Evolutionary conservation across 805 yeast genomes (phyloP).

Genomic region (Metschnikowia lunata): DNA sequence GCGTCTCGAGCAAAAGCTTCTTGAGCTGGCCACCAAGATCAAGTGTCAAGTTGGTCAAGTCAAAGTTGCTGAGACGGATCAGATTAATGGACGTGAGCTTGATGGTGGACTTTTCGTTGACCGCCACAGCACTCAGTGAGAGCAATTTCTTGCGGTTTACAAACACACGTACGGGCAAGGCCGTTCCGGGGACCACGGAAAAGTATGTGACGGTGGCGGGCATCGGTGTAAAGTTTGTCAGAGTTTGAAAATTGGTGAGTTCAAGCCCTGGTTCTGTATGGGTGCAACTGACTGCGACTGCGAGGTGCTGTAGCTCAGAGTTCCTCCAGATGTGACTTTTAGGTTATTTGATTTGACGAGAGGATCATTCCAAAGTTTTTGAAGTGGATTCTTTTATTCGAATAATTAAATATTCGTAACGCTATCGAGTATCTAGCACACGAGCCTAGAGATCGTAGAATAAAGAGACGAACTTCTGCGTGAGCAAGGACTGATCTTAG

Average conservation of each 20-base stretch:
- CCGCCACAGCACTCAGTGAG: slow-evolving; percentile 18
- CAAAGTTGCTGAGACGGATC: slow-evolving; percentile 23
- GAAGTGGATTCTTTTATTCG: no score
- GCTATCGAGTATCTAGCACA: no score
- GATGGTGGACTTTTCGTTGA: slow-evolving; percentile 23
- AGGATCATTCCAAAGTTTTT: no score
- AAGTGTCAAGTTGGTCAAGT: slow-evolving; percentile 17
- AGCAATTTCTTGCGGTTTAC: slow-evolving; percentile 21
- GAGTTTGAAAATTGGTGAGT: not conserved
- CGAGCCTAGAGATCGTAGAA: no score
- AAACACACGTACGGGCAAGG: slow-evolving; percentile 21
- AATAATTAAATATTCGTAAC: no score
- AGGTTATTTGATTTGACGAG: no score
- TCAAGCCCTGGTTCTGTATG: not conserved
- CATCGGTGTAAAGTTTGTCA: slow-evolving; percentile 3
- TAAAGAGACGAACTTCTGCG: no score
- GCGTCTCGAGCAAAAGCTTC: slow-evolving; percentile 8
- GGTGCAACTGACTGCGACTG: not conserved
- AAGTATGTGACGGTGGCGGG: slow-evolving; percentile 21
- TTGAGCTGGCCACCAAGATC: slow-evolving; percentile 15
- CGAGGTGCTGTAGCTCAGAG: not conserved
- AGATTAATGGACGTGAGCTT: slow-evolving; percentile 20
- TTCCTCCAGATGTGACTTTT: no score
- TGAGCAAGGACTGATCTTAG: no score
- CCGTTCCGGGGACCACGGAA: slow-evolving; percentile 12